Percentiles rank a stretch among this genome's conserved stretches.
Conservation (phyloP, 1,139 yeast species). For the Pichia sp. region DNA sequence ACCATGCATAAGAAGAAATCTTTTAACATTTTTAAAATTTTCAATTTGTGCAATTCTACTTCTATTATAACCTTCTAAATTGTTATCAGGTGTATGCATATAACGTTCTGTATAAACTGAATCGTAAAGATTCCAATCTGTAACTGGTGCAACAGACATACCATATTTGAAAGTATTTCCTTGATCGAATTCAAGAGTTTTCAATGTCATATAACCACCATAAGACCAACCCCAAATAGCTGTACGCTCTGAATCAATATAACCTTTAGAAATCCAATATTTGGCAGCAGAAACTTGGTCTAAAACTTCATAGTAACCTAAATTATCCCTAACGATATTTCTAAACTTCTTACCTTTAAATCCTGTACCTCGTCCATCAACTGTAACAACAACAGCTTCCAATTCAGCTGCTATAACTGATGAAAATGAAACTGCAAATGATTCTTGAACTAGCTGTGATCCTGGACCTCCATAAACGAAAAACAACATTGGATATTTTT, state of each 20-base stretch:
- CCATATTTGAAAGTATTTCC: conserved; percentile 61
- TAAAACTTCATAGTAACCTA: conserved; percentile 60
- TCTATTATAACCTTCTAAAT: conserved; percentile 47
- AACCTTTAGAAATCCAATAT: conserved; percentile 45
- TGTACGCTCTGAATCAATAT: conserved; percentile 50
- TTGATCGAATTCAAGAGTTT: conserved; percentile 60
- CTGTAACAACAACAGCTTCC: conserved; percentile 67
- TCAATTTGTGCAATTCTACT: conserved; percentile 48
- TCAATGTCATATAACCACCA: conserved; percentile 72
- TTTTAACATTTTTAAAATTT: conserved; percentile 40
- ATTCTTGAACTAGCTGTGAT: conserved; percentile 55
- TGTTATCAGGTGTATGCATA: conserved; percentile 62
- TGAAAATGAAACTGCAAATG: conserved; percentile 49
- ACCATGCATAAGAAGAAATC: conserved; percentile 71
- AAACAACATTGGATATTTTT: conserved; percentile 62
- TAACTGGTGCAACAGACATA: conserved; percentile 74
- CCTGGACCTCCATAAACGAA: conserved; percentile 83
- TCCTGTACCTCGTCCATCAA: conserved; percentile 82
- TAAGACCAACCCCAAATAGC: conserved; percentile 85
- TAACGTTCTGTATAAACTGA: conserved; percentile 74
- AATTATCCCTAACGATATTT: conserved; percentile 54
- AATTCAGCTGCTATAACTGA: conserved; percentile 62
- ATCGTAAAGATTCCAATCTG: conserved; percentile 70
- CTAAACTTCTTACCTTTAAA: conserved; percentile 55
- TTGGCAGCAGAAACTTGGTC: conserved; percentile 70